Conservation (phyloP, 2,329 filamentous ascomycete species). For the Epichloe typhina region DNA sequence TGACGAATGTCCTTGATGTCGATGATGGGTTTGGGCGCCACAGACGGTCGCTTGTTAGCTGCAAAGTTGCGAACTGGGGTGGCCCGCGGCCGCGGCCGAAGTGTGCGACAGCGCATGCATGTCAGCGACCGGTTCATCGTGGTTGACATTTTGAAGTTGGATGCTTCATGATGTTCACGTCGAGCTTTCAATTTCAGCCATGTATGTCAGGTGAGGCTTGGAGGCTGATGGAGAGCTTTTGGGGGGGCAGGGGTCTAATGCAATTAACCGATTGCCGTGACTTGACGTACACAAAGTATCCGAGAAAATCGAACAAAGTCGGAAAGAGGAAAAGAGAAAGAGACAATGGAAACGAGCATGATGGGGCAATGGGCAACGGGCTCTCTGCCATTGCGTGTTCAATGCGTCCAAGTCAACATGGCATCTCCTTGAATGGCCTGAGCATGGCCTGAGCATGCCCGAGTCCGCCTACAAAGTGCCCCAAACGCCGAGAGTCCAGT, state of each 20-base stretch:
- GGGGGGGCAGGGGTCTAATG: conserved; percentile 1
- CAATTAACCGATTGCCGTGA: conserved; percentile 4
- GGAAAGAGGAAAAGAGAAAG: background rate
- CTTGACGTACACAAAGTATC: too few relatives aligned
- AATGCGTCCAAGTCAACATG: background rate
- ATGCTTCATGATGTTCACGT: background rate
- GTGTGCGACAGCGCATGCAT: conserved; percentile 13
- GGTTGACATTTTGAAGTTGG: conserved; percentile 6
- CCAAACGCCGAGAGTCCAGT: conserved; percentile 53
- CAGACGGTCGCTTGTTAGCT: conserved; percentile 41
- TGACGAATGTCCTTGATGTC: conserved; percentile 86
- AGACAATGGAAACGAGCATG: background rate
- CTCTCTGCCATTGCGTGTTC: too few relatives aligned
- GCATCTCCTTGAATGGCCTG: background rate
- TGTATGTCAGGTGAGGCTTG: conserved; percentile 6
- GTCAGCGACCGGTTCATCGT: conserved; percentile 20
- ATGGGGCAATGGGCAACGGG: too few relatives aligned
- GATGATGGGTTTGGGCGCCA: conserved; percentile 64
- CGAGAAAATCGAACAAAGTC: background rate
- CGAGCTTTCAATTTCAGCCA: background rate
- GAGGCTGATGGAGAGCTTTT: background rate
- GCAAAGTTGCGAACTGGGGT: conserved; percentile 11
- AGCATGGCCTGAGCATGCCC: background rate
- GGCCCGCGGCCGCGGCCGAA: background rate
- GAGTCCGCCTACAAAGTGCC: conserved; percentile 30